Conservation (phyloP, 495 filamentous ascomycete species). For the Hypoxylon crocopeplum region DNA sequence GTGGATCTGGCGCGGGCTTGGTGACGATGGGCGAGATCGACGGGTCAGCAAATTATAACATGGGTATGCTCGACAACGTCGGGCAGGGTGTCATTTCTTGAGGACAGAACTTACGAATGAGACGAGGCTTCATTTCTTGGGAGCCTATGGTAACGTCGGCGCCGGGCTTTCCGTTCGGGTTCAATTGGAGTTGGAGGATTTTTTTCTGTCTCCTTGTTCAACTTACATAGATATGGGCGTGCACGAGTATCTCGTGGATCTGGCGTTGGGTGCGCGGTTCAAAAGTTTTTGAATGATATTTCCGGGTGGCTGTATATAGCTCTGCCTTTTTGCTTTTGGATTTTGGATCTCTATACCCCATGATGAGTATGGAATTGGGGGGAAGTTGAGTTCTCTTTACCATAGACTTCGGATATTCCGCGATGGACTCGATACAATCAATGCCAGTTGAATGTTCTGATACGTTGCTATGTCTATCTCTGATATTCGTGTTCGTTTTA, state of each 20-base stretch:
- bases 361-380: constrained; percentile 29
- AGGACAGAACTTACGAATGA: constrained; percentile 13
- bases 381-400: constrained; percentile 2
- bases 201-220: constrained; percentile 3
- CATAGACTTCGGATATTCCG: constrained; percentile 21
- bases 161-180: neutral
- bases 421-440: constrained; percentile 13
- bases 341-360: constrained; percentile 27
- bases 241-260: neutral
- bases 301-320: neutral
- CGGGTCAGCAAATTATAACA: constrained; percentile 28
- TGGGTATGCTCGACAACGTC: constrained; percentile 19
- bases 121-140: constrained; percentile 2
- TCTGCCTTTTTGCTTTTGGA: constrained; percentile 2
- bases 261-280: constrained; percentile 5
- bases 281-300: constrained; percentile 1
- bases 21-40: constrained; percentile 35
- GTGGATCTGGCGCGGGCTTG: constrained; percentile 10
- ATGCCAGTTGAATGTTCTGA: too few species aligned
- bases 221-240: constrained; percentile 10
- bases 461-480: too few species aligned
- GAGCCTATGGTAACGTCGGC: too few species aligned
- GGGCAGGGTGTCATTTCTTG: constrained; percentile 12
- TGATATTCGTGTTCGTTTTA: too few species aligned
- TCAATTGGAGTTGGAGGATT: constrained; percentile 6